phyloP scores from a whole-genome alignment of 495 filamentous ascomycete genomes.

The Podospora sp. region DNA sequence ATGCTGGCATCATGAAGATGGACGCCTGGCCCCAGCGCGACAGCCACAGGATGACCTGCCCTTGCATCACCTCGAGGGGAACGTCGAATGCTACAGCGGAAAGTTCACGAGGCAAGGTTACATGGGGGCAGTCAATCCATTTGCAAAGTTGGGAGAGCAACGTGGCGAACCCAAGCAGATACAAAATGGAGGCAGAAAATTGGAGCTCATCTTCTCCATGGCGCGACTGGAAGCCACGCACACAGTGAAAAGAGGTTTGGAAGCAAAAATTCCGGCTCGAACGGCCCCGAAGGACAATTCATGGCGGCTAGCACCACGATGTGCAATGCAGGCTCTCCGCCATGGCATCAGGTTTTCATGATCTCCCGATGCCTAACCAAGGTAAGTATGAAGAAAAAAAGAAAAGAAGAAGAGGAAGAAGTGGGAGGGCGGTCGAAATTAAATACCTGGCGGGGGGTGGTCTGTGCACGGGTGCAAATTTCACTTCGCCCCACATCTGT shows the following conservation, averaged over 20 bases:
- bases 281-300: conserved; percentile 39
- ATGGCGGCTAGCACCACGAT: conserved; percentile 15
- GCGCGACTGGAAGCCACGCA: conserved; percentile 17
- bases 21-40: too few species aligned
- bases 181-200: background rate
- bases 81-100: too few species aligned
- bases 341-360: conserved; percentile 29
- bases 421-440: background rate
- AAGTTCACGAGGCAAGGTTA: too few species aligned
- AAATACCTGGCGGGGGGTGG: background rate
- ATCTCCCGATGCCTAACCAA: conserved; percentile 34
- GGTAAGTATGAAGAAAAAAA: conserved; percentile 40
- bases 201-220: conserved; percentile 26
- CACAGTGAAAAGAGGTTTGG: conserved; percentile 31
- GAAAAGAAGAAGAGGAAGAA: background rate
- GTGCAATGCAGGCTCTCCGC: conserved; percentile 16
- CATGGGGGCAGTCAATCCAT: too few species aligned
- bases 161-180: too few species aligned
- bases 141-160: too few species aligned
- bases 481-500: background rate
- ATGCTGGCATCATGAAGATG: too few species aligned
- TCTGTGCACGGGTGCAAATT: conserved; percentile 12
- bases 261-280: conserved; percentile 39
- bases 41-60: too few species aligned
- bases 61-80: too few species aligned